Base-by-base conservation (phyloP, 2,329 filamentous ascomycete species). In the Colletotrichum musae region DNA sequence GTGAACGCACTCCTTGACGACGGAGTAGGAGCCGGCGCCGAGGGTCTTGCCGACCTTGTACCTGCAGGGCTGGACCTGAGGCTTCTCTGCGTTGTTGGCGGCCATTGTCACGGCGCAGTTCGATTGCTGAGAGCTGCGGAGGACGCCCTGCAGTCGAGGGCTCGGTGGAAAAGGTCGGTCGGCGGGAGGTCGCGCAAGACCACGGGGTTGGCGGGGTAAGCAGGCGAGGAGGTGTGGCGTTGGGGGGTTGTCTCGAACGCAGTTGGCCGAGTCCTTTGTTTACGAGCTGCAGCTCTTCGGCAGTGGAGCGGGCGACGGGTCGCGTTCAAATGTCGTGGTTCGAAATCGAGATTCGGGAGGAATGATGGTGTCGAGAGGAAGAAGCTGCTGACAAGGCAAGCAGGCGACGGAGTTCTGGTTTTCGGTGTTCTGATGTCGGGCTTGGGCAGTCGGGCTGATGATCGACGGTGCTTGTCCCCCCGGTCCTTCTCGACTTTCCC, bases 21-120 rank as follows among this genome's bases (percentile, higher is more conserved):
- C 96, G 45, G 95, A 98, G 83, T 99, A 99, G 66, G 95, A 98
- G 72, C 96, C 96, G 41, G 96, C 95, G 72, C 96, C 96, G 64
- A 99, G 86, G 26, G 96, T 98, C 87, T 99, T 99, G 72, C 96
- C 96, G 6, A 97, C 97, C 85, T 98, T 99, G 87, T 99, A 99
- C 74, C 95, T 91, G 81, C 95, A 99, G 76, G 96, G 95, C 83
- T 98, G 95, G 72, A 98, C 90, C 80, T 94, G 91, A 3, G 91
- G 88, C 66, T 71, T 67, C 47, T 72, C 70, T 63, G 71, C 61
- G 43, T 71, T 69, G 47, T 68, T 72, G 57, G 71, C 59, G 36
- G 69, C 53, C 69, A 72, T 72, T n/a, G 57, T 56, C 45, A 60
- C 28, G 45, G 59, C 59, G 24, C 24, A 26, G 21, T 10, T 36